These are phyloP conservation scores for Leishmania aethiopica DNA, from an alignment of 208 protist genomes.

Conservation along the genomic window DNA sequence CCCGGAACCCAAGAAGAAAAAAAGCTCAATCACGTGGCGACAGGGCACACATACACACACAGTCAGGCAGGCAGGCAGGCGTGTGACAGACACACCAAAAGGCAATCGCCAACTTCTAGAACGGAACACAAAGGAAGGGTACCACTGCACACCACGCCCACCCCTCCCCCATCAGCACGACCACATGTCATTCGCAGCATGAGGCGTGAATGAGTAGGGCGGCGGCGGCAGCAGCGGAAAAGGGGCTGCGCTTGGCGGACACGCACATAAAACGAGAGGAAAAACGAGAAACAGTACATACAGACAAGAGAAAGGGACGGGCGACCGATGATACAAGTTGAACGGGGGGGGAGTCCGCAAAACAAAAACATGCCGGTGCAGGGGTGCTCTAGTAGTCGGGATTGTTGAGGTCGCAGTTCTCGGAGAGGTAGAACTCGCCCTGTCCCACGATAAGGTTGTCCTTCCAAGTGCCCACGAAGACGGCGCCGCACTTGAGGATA, in stretches of 20 bases:
- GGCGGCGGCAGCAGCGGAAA: not conserved
- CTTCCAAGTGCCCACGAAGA: conserved; percentile 90
- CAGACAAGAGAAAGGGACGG: not conserved
- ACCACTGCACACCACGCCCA: not conserved
- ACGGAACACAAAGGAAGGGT: conserved; percentile 11
- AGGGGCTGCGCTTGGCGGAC: not conserved
- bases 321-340: not conserved
- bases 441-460: conserved; percentile 86
- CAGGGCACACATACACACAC: not conserved
- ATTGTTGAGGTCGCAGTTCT: conserved; percentile 91
- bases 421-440: conserved; percentile 88
- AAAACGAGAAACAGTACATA: not conserved
- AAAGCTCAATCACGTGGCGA: conserved; percentile 5
- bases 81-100: conserved; percentile 4
- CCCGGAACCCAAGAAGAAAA: conserved; percentile 9
- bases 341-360: not conserved
- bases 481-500: conserved; percentile 90
- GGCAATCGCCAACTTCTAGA: not conserved
- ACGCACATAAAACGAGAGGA: conserved; percentile 3
- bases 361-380: not conserved
- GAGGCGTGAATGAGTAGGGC: not conserved
- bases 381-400: conserved; percentile 78
- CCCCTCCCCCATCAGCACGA: not conserved
- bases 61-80: not conserved
- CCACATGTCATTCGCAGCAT: not conserved